Conservation (phyloP, 164 flowering plant genomes). For the Hamamelis virginiana region DNA sequence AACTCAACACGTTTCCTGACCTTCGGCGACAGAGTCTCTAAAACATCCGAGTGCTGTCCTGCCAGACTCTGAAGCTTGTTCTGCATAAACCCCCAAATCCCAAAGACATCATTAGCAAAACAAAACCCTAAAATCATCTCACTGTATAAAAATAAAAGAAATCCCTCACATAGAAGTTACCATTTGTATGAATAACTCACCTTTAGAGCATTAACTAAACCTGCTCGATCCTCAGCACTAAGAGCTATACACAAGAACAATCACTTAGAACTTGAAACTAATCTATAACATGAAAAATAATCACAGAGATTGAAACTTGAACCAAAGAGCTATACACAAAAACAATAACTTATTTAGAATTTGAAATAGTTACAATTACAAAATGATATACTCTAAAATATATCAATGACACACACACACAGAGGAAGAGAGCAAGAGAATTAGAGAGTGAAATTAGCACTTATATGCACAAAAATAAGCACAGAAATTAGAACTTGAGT, state of each 20-base stretch:
- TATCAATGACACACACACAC: too few relatives aligned
- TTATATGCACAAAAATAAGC: too few relatives aligned
- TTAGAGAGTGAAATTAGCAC: too few relatives aligned
- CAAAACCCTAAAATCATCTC: background rate
- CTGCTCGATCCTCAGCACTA: constrained; percentile 53
- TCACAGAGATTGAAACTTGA: background rate
- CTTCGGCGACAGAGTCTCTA: constrained; percentile 50
- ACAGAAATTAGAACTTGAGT: too few relatives aligned
- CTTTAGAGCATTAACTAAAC: constrained; percentile 63
- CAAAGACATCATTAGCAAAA: background rate
- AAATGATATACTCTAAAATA: too few relatives aligned
- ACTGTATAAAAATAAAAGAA: background rate
- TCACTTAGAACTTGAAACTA: too few relatives aligned
- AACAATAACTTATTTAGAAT: too few relatives aligned
- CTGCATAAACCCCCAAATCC: constrained; percentile 29
- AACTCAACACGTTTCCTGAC: constrained; percentile 75
- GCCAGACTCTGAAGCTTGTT: constrained; percentile 63
- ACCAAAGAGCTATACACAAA: background rate
- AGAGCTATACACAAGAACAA: constrained; percentile 38
- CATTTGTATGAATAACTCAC: constrained; percentile 19
- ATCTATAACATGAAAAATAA: too few relatives aligned
- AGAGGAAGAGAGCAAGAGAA: too few relatives aligned
- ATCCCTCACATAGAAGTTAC: background rate
- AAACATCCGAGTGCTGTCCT: constrained; percentile 56
- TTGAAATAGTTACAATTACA: too few relatives aligned